These are phyloP conservation scores for Dictyostelium discoideum DNA, from an alignment of 78 protist species.

Conservation along the genomic window DNA sequence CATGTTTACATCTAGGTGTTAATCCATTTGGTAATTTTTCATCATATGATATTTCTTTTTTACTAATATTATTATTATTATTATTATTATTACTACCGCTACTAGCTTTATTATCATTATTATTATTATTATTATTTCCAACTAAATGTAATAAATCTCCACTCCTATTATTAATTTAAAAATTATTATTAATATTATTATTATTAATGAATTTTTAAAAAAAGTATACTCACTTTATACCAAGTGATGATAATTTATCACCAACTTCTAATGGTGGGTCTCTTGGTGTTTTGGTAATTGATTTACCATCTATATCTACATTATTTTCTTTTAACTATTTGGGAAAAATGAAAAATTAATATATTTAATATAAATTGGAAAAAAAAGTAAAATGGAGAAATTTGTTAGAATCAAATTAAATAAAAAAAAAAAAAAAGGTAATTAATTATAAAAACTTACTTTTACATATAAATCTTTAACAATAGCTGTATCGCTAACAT, in stretches of 20 bases:
- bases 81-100: background rate
- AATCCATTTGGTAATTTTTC: constrained; percentile 15
- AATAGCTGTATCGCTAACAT: constrained; percentile 14
- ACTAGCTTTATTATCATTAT: background rate
- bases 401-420: background rate
- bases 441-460: background rate
- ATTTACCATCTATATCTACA: constrained; percentile 36
- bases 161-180: background rate
- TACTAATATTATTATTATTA: background rate
- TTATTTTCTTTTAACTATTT: background rate
- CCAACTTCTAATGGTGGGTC: constrained; percentile 31
- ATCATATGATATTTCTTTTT: background rate
- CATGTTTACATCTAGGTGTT: constrained; percentile 63
- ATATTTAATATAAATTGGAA: background rate
- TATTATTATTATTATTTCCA: background rate
- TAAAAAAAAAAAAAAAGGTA: background rate
- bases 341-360: no score
- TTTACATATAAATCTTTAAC: constrained; percentile 33
- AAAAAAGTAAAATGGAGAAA: background rate
- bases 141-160: constrained; percentile 54
- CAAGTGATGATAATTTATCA: background rate
- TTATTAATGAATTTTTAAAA: background rate
- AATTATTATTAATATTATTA: background rate
- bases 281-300: constrained; percentile 31
- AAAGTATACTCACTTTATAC: constrained; percentile 36